A percentile compares a stretch with the other conserved stretches of the same genome.
Conservation (phyloP, 2,329 filamentous ascomycete genomes). For the Fusarium fujikuroi region DNA sequence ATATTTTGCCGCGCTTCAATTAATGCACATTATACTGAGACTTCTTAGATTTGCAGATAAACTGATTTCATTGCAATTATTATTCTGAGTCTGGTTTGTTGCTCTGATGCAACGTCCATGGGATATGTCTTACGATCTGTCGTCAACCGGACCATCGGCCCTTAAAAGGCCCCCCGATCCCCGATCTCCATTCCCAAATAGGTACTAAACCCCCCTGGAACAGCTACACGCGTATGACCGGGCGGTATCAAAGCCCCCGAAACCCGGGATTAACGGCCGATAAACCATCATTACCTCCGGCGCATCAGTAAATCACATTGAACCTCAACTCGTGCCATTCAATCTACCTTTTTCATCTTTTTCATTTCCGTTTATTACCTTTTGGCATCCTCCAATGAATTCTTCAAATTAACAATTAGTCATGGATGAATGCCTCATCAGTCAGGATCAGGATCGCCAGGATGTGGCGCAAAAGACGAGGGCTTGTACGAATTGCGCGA, state of each 20-base stretch:
- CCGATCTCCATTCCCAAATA: neutral
- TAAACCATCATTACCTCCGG: conserved; percentile 16
- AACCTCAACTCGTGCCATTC: neutral
- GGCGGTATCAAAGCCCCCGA: conserved; percentile 21
- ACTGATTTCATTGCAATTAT: neutral
- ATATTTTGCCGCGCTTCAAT: neutral
- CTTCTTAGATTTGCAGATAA: accelerated
- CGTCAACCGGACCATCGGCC: neutral
- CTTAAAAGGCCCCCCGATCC: neutral
- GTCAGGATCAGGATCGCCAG: conserved; percentile 3
- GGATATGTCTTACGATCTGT: neutral
- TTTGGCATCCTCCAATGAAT: neutral
- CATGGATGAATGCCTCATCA: conserved; percentile 41
- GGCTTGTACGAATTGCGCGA: conserved; percentile 50
- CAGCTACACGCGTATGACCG: neutral
- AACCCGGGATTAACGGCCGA: conserved; percentile 28
- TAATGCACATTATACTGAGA: accelerated
- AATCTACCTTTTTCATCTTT: neutral
- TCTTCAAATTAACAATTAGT: neutral
- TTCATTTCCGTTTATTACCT: neutral
- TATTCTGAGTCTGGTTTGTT: neutral
- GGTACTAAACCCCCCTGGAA: neutral
- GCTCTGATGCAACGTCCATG: neutral
- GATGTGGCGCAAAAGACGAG: conserved; percentile 40
- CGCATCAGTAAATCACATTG: neutral